phyloP scores from a whole-genome alignment of 2,329 filamentous ascomycete species.

The Colletotrichum cuscutae region DNA sequence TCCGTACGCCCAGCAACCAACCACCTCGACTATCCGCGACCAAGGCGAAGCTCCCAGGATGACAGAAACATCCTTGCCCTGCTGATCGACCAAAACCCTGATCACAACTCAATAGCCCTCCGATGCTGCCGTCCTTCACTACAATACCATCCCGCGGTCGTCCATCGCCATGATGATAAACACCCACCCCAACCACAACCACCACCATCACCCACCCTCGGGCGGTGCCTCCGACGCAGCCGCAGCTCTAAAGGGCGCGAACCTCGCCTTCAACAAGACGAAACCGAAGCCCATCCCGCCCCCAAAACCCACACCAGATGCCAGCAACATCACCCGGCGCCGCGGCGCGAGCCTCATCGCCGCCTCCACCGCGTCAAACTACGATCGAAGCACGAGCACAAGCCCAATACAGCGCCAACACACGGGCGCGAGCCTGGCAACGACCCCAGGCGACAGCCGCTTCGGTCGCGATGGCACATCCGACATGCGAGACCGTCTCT shows the following conservation, averaged over 20 bases:
- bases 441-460: neutral
- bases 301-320: conserved; percentile 7
- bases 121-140: neutral
- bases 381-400: conserved; percentile 40
- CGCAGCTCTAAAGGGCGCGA: conserved; percentile 63
- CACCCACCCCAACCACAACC: conserved; percentile 33
- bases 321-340: neutral
- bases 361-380: conserved; percentile 52
- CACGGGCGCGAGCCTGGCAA: conserved; percentile 48
- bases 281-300: conserved; percentile 33
- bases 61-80: conserved; percentile 3
- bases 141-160: neutral
- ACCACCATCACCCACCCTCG: conserved; percentile 40
- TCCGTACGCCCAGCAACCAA: neutral
- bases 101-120: neutral
- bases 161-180: conserved; percentile 24
- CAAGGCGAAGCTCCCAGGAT: neutral
- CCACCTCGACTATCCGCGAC: neutral
- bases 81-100: neutral
- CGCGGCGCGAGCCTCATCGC: conserved; percentile 48
- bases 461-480: conserved; percentile 34
- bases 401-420: conserved; percentile 46
- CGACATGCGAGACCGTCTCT: conserved; percentile 39
- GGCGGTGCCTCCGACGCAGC: conserved; percentile 46
- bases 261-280: conserved; percentile 62